These are phyloP conservation scores for Fusarium sp. DNA, from an alignment of 2,329 filamentous ascomycete genomes.

Conservation along the genomic window DNA sequence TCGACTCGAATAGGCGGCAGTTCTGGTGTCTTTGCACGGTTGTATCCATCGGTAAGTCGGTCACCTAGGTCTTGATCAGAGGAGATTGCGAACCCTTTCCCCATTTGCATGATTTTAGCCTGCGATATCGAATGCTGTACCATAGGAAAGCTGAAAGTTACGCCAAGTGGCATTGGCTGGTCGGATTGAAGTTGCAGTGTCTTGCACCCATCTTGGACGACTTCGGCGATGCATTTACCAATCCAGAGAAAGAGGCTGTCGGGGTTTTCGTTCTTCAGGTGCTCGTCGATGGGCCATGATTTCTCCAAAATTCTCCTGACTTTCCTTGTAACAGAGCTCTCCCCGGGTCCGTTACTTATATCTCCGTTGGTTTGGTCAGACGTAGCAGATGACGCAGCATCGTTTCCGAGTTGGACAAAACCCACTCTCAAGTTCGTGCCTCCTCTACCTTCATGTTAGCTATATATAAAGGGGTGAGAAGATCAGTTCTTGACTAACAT, in stretches of 20 bases:
- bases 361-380: conserved; percentile 15
- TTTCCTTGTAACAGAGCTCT: conserved; percentile 48
- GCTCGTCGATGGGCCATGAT: conserved; percentile 79
- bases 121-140: conserved; percentile 71
- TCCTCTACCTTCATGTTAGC: conserved; percentile 64
- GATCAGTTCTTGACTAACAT: conserved; percentile 62
- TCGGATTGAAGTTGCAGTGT: conserved; percentile 56
- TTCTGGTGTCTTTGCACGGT: conserved; percentile 56
- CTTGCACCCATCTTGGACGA: conserved; percentile 70
- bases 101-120: conserved; percentile 75
- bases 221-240: conserved; percentile 78
- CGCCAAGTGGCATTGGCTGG: conserved; percentile 69
- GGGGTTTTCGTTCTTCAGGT: conserved; percentile 78
- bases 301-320: conserved; percentile 73
- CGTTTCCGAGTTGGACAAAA: conserved; percentile 70
- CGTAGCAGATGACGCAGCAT: conserved; percentile 39
- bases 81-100: conserved; percentile 75
- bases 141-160: conserved; percentile 79
- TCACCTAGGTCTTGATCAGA: conserved; percentile 70
- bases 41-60: conserved; percentile 69
- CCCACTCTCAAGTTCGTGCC: conserved; percentile 77
- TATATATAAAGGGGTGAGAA: neutral
- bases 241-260: conserved; percentile 86
- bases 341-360: conserved; percentile 21
- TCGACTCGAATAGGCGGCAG: conserved; percentile 76